Evolutionary conservation across 2,329 filamentous ascomycete genomes (phyloP).

Genomic region (Coniochaeta hoffmannii): DNA sequence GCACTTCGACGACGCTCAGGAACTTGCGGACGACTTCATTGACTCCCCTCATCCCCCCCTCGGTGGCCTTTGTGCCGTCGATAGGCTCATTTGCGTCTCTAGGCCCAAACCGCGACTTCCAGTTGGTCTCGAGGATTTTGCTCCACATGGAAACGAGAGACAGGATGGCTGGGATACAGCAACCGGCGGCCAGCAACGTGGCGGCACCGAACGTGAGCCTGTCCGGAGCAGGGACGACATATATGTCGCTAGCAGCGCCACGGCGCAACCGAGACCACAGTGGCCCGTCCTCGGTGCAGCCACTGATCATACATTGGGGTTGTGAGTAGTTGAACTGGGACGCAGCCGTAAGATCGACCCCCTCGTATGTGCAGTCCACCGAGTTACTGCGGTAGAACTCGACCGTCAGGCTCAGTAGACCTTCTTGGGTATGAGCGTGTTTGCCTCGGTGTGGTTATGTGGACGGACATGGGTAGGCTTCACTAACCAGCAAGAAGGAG

Average conservation of each 20-base stretch:
- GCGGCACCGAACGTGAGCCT: slow-evolving; percentile 50
- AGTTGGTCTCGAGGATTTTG: slow-evolving; percentile 56
- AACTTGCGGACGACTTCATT: slow-evolving; percentile 48
- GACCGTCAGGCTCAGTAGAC: slow-evolving; percentile 52
- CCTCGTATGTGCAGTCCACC: slow-evolving; percentile 32
- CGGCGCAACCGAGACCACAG: slow-evolving; percentile 47
- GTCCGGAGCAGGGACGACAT: slow-evolving; percentile 51
- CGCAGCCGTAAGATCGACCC: too few relatives aligned
- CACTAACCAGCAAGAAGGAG: slow-evolving; percentile 49
- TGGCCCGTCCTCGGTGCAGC: slow-evolving; percentile 37
- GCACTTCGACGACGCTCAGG: slow-evolving; percentile 48
- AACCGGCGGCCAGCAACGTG: slow-evolving; percentile 55
- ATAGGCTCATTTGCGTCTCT: slow-evolving; percentile 31
- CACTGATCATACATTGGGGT: slow-evolving; percentile 38
- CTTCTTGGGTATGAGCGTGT: slow-evolving; percentile 19
- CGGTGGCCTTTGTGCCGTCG: slow-evolving; percentile 47
- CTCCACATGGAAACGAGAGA: slow-evolving; percentile 56
- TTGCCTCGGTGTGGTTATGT: too few relatives aligned
- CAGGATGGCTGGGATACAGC: slow-evolving; percentile 57
- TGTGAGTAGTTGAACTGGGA: slow-evolving; percentile 35
- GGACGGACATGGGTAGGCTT: neutral
- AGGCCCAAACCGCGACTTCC: slow-evolving; percentile 37
- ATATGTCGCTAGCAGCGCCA: slow-evolving; percentile 52
- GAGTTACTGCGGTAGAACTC: slow-evolving; percentile 54
- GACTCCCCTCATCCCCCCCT: slow-evolving; percentile 41